Evolutionary conservation across 176 grass and related monocot species (phyloP).

Genomic region (Oryza longistaminata): DNA sequence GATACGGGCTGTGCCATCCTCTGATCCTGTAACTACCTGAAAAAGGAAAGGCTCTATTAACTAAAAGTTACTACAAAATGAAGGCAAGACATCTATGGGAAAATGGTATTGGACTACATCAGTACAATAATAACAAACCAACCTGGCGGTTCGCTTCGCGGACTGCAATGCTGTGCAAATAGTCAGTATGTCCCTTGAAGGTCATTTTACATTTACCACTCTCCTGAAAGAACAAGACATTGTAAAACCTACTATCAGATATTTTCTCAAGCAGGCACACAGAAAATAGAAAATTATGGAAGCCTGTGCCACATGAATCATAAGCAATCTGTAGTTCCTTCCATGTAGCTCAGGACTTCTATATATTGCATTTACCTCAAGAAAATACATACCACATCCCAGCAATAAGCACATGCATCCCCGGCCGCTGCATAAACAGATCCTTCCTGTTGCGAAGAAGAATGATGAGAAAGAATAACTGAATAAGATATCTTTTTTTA

Average conservation of each 20-base stretch:
- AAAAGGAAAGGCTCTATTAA: constrained; percentile 20
- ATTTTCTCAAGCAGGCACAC: constrained; percentile 15
- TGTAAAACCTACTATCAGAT: constrained; percentile 4
- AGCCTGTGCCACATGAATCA: constrained; percentile 16
- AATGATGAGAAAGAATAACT: not conserved
- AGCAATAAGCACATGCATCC: constrained; percentile 89
- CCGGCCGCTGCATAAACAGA: constrained; percentile 83
- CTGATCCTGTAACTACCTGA: constrained; percentile 95
- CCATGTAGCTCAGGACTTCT: constrained; percentile 3
- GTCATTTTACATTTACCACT: constrained; percentile 83
- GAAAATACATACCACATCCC: constrained; percentile 90
- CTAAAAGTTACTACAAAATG: constrained; percentile 16
- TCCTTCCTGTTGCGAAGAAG: constrained; percentile 67
- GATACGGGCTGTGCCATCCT: constrained; percentile 90
- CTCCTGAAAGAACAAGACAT: constrained; percentile 51
- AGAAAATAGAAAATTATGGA: not conserved
- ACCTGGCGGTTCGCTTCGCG: constrained; percentile 82
- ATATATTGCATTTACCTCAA: constrained; percentile 40
- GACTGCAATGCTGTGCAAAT: constrained; percentile 73
- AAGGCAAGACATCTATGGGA: not conserved
- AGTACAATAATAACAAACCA: constrained; percentile 14
- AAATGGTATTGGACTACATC: not conserved
- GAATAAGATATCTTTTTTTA: not conserved
- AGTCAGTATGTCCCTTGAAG: constrained; percentile 82
- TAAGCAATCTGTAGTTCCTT: constrained; percentile 29